phyloP scores from a whole-genome alignment of 208 protist species.

The Acanthamoeba triangularis region DNA sequence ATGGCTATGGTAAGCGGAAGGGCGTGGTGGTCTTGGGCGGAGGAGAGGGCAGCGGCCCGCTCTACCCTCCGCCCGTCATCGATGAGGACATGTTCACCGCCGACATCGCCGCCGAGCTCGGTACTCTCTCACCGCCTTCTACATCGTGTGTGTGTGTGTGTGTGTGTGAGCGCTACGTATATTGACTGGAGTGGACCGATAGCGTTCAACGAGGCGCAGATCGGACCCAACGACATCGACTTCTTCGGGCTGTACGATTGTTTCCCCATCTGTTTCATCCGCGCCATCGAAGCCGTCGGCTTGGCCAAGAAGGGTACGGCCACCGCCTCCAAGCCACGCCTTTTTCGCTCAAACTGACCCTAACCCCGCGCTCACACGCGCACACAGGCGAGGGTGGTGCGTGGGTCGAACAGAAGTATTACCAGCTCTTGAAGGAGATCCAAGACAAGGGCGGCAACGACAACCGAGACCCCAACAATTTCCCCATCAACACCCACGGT shows the following conservation, averaged over 20 bases:
- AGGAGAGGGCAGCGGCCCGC: slow-evolving; percentile 90
- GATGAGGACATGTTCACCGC: slow-evolving; percentile 90
- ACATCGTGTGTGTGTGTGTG: too few species aligned
- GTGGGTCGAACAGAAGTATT: slow-evolving; percentile 89
- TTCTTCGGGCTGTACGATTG: slow-evolving; percentile 94
- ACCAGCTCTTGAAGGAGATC: slow-evolving; percentile 75
- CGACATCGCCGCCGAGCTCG: slow-evolving; percentile 84
- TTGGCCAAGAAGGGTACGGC: slow-evolving; percentile 85
- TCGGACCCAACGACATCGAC: slow-evolving; percentile 89
- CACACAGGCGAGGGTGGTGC: slow-evolving; percentile 86
- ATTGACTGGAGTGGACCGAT: background rate
- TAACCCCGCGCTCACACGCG: too few species aligned
- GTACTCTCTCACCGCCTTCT: background rate
- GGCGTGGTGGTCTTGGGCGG: slow-evolving; percentile 84
- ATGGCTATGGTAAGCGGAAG: slow-evolving; percentile 73
- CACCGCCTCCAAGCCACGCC: background rate
- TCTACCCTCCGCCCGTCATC: slow-evolving; percentile 90
- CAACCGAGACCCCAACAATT: slow-evolving; percentile 81
- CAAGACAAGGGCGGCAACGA: slow-evolving; percentile 74
- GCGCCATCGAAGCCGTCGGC: slow-evolving; percentile 91
- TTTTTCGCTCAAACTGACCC: too few species aligned
- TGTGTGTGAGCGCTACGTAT: too few species aligned
- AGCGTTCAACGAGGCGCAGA: slow-evolving; percentile 89
- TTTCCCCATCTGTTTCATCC: slow-evolving; percentile 93
- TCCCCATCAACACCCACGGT: slow-evolving; percentile 93